Conservation (phyloP, 768 basidiomycete genomes). For the Coprinellus micaceus region DNA sequence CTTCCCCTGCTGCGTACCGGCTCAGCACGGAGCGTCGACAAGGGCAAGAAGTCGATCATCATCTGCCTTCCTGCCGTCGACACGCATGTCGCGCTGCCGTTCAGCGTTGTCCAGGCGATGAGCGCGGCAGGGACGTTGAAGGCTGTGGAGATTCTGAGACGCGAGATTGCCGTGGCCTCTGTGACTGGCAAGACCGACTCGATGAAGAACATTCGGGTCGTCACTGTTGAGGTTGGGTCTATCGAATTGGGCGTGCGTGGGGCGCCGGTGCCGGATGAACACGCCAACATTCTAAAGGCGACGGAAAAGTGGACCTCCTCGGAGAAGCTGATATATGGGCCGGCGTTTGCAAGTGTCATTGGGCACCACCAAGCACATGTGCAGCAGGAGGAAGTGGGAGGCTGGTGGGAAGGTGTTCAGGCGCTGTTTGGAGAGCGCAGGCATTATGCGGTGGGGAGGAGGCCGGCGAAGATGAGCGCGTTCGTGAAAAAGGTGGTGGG, state of each 20-base stretch:
- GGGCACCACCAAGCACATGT: slow-evolving; percentile 15
- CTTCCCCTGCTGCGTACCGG: slow-evolving; percentile 72
- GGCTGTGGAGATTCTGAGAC: slow-evolving; percentile 67
- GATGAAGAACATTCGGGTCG: slow-evolving; percentile 65
- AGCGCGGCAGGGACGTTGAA: slow-evolving; percentile 69
- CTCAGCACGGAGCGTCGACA: slow-evolving; percentile 51
- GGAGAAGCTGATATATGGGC: slow-evolving; percentile 69
- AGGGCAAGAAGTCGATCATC: slow-evolving; percentile 58
- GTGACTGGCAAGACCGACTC: slow-evolving; percentile 51
- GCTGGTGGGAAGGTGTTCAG: slow-evolving; percentile 27
- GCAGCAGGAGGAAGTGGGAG: slow-evolving; percentile 18
- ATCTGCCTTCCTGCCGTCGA: slow-evolving; percentile 74
- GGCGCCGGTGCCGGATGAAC: slow-evolving; percentile 15
- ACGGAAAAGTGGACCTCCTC: slow-evolving; percentile 74
- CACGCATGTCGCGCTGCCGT: slow-evolving; percentile 73
- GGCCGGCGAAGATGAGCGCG: slow-evolving; percentile 51
- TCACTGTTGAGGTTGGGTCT: slow-evolving; percentile 70
- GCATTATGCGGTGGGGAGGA: slow-evolving; percentile 41
- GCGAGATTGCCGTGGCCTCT: slow-evolving; percentile 62
- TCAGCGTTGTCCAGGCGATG: slow-evolving; percentile 66
- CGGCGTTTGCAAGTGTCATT: slow-evolving; percentile 55
- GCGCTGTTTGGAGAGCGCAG: slow-evolving; percentile 36
- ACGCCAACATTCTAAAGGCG: slow-evolving; percentile 40
- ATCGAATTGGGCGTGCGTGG: slow-evolving; percentile 35
- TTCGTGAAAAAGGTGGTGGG: slow-evolving; percentile 59